Conservation (phyloP, 129 eudicot species). For the Ambrosia artemisiifolia region DNA sequence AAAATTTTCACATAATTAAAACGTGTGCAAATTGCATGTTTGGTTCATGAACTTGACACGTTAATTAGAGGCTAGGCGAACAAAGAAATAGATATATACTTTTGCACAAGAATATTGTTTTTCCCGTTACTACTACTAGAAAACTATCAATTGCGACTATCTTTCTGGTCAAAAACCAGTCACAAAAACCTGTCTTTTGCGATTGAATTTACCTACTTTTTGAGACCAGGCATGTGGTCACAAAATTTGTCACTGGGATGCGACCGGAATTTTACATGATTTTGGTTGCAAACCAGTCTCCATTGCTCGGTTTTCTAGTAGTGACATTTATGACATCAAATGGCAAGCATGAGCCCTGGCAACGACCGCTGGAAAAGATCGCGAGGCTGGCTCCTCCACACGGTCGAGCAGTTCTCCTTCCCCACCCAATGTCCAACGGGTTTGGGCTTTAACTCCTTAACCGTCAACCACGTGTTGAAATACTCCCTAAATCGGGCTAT, state of each 20-base stretch:
- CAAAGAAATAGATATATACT: neutral
- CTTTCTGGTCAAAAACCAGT: no score
- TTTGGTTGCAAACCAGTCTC: no score
- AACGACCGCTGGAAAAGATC: conserved; percentile 57
- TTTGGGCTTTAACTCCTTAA: conserved; percentile 49
- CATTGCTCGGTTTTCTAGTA: no score
- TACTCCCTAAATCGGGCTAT: conserved; percentile 73
- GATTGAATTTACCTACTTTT: no score
- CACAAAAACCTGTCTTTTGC: no score
- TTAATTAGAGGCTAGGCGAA: neutral
- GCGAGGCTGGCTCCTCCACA: conserved; percentile 75
- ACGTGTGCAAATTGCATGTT: neutral
- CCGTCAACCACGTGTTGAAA: conserved; percentile 83
- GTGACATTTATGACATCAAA: conserved; percentile 28
- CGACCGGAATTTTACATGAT: no score
- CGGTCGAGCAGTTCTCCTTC: conserved; percentile 30
- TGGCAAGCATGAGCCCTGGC: conserved; percentile 77
- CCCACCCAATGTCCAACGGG: conserved; percentile 28
- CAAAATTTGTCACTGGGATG: no score
- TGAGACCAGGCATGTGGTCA: no score
- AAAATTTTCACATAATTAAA: neutral
- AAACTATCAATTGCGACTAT: no score
- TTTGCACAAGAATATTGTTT: neutral
- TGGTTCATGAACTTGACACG: neutral
- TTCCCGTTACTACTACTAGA: no score